Conservation (phyloP, 768 basidiomycete genomes). For the Boletus tylopilopsis region DNA sequence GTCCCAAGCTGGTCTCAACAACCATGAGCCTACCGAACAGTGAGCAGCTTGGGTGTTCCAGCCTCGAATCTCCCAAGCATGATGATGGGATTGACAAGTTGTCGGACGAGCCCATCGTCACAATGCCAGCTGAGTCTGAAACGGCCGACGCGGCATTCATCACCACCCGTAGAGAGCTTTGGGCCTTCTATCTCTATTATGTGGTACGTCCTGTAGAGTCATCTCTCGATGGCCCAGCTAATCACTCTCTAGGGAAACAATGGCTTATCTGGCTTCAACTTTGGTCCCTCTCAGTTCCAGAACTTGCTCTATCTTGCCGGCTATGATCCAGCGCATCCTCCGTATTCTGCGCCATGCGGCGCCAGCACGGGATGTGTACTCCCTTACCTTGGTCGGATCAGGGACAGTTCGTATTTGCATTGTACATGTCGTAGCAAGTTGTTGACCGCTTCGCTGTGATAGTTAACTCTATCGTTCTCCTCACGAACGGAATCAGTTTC, state of each 20-base stretch:
- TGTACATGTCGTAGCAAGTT: neutral
- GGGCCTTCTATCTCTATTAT: constrained; percentile 61
- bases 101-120: neutral
- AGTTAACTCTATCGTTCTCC: constrained; percentile 76
- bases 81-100: neutral
- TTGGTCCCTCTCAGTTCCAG: constrained; percentile 73
- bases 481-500: constrained; percentile 78
- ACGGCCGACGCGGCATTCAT: constrained; percentile 8
- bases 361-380: constrained; percentile 55
- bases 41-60: neutral
- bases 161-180: constrained; percentile 50
- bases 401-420: constrained; percentile 47
- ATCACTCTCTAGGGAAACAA: constrained; percentile 50
- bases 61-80: neutral
- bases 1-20: neutral
- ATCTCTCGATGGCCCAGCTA: neutral
- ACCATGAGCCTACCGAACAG: constrained; percentile 3
- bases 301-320: constrained; percentile 71
- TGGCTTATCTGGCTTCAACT: constrained; percentile 65
- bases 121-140: neutral
- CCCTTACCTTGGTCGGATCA: constrained; percentile 57
- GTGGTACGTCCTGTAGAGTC: constrained; percentile 28
- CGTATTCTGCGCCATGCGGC: constrained; percentile 49
- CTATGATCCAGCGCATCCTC: constrained; percentile 58
- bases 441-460: neutral